A percentile compares a stretch with the other conserved stretches of the same genome.
Conservation (phyloP, 345 rosid species). For the Citrus hindsii region DNA sequence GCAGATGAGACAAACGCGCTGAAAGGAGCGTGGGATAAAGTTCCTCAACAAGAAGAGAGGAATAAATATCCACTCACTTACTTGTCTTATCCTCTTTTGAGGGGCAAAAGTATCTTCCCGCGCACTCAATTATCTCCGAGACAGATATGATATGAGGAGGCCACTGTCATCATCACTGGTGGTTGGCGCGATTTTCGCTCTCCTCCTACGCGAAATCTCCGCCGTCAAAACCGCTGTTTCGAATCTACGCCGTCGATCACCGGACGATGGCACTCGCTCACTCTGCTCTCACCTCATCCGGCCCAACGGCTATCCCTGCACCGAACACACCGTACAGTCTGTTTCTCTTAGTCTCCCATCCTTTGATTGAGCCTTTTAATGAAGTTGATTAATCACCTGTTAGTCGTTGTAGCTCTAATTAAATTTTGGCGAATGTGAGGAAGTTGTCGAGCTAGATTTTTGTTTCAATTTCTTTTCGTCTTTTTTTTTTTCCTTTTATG, state of each 20-base stretch:
- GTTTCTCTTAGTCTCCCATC: conserved; percentile 13
- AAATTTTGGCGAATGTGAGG: background rate
- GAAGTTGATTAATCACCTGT: background rate
- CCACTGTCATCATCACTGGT: background rate
- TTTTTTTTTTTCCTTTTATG: background rate
- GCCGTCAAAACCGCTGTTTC: conserved; percentile 10
- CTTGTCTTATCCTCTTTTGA: too few species aligned
- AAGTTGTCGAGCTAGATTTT: background rate
- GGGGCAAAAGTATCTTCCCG: background rate
- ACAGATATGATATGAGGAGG: background rate
- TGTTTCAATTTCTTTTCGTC: background rate
- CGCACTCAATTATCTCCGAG: background rate
- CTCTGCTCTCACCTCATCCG: conserved; percentile 59
- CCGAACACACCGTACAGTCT: conserved; percentile 64
- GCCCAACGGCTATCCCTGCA: conserved; percentile 75
- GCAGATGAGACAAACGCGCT: background rate
- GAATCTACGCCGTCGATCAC: conserved; percentile 23
- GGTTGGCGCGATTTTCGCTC: conserved; percentile 2
- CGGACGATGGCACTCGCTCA: conserved; percentile 21
- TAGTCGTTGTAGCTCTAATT: too few species aligned
- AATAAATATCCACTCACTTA: fast-evolving
- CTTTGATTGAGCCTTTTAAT: background rate
- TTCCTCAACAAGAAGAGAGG: too few species aligned
- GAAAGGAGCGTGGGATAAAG: background rate
- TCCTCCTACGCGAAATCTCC: background rate